Evolutionary conservation across 495 filamentous ascomycete species (phyloP).

Genomic region (Podospora tetraspora): DNA sequence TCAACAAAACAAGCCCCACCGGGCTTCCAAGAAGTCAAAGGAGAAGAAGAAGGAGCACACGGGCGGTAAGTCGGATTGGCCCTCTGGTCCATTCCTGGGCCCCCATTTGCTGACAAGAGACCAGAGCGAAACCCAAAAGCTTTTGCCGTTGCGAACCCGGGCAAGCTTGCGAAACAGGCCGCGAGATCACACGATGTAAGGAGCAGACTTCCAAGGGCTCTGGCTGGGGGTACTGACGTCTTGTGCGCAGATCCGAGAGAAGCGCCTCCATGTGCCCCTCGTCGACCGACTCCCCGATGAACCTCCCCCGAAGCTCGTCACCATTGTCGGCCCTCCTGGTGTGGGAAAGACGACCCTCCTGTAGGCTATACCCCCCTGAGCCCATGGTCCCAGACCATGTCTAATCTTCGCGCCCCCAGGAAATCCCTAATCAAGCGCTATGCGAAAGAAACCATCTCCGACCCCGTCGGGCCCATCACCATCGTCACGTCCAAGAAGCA

Average conservation of each 20-base stretch:
- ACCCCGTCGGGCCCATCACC: constrained; percentile 86
- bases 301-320: constrained; percentile 86
- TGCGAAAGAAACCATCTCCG: constrained; percentile 86
- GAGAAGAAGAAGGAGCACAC: constrained; percentile 74
- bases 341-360: constrained; percentile 63
- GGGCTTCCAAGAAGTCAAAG: constrained; percentile 77
- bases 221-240: constrained; percentile 3
- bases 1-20: constrained; percentile 80
- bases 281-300: constrained; percentile 94
- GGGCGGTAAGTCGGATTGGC: constrained; percentile 22
- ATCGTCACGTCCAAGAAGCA: constrained; percentile 91
- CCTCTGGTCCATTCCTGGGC: not conserved
- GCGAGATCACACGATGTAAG: constrained; percentile 87
- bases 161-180: constrained; percentile 75
- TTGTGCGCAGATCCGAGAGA: constrained; percentile 74
- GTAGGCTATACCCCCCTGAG: constrained; percentile 31
- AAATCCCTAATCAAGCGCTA: constrained; percentile 93
- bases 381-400: constrained; percentile 33
- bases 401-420: constrained; percentile 43
- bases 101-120: constrained; percentile 11
- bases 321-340: constrained; percentile 88
- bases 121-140: constrained; percentile 83
- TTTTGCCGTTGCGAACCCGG: constrained; percentile 80
- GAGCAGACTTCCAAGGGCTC: not conserved
- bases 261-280: constrained; percentile 88